Conservation (phyloP, 2,329 filamentous ascomycete species). For the Pseudocercospora fijiensis region DNA sequence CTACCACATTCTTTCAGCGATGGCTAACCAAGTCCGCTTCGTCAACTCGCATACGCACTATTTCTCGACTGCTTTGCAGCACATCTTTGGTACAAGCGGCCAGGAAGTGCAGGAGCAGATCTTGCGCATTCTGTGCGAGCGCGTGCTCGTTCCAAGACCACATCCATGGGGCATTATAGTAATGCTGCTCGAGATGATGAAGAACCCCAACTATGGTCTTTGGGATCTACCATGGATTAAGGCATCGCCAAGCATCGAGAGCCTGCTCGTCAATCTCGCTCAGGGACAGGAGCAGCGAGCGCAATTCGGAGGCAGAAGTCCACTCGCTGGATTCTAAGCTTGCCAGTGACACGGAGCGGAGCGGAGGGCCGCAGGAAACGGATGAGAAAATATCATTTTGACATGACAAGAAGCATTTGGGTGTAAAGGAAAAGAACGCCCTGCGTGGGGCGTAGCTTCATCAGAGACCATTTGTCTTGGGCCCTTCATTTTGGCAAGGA, state of each 20-base stretch:
- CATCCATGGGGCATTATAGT: slow-evolving; percentile 95
- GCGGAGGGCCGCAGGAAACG: no score
- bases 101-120: slow-evolving; percentile 84
- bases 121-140: slow-evolving; percentile 81
- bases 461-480: slow-evolving; percentile 10
- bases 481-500: slow-evolving; percentile 28
- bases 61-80: slow-evolving; percentile 80
- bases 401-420: background rate
- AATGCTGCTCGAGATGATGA: slow-evolving; percentile 82
- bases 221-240: slow-evolving; percentile 93
- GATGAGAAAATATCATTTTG: background rate
- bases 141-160: slow-evolving; percentile 82
- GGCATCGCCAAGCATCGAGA: slow-evolving; percentile 58
- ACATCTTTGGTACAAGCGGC: slow-evolving; percentile 65
- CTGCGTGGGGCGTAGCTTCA: background rate
- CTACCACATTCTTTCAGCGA: slow-evolving; percentile 79
- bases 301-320: background rate
- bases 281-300: slow-evolving; percentile 28
- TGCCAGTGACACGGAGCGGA: no score
- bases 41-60: slow-evolving; percentile 89
- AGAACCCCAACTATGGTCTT: slow-evolving; percentile 87
- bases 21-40: slow-evolving; percentile 88
- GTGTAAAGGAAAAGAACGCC: background rate
- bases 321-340: background rate
- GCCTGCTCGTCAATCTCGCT: slow-evolving; percentile 36